Evolutionary conservation across 2,329 filamentous ascomycete species (phyloP), one percentile per base, ranked within the genome.

Genomic region (Shiraia sp.): DNA sequence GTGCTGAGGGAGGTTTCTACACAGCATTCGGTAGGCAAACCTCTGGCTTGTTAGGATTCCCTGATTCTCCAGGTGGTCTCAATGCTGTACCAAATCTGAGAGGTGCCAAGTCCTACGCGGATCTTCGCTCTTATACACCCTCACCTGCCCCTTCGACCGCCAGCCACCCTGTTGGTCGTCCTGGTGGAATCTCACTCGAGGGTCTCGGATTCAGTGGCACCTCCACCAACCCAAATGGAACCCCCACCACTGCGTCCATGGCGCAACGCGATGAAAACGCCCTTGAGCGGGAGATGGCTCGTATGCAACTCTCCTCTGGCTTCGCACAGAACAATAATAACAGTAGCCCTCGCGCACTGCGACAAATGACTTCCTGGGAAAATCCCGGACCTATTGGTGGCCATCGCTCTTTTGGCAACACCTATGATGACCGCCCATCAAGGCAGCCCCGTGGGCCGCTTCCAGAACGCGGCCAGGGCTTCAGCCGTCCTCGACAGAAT

Each of bases 41-140:
- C 19, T 88, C 88, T 10, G 81, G 79, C 22, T 90, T 91, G n/a
- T 77, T 97, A 26, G 88, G 91, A 10, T 73, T 73, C 64, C 84
- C 91, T n/a, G 89, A 89, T 53, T 91, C 89, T 62, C 88, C 81
- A 6, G 62, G 74, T 31, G 79, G 79, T 35, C 76, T 85, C 45
- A 84, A 85, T 23, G 82, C 87, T 33, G 86, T 78, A 42, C 81
- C 89, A 65, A 92, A 92, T 61, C 81, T 99, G 25, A 86, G 93
- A 30, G 89, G 89, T 19, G 93, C 92, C 49, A 97, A 97, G 76
- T 97, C 92, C 36, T 96, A 96, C 67, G 93, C 92, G 25, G 93
- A 99, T 66, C 75, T 99, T 51, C 87, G 92, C 52, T 95, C 91
- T 1, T 96, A 95, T 72, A 96, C 91, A 12, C 92, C 92, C 9